Evolutionary conservation across 2,329 filamentous ascomycete species (phyloP).

Genomic region (Ciborinia camelliae): DNA sequence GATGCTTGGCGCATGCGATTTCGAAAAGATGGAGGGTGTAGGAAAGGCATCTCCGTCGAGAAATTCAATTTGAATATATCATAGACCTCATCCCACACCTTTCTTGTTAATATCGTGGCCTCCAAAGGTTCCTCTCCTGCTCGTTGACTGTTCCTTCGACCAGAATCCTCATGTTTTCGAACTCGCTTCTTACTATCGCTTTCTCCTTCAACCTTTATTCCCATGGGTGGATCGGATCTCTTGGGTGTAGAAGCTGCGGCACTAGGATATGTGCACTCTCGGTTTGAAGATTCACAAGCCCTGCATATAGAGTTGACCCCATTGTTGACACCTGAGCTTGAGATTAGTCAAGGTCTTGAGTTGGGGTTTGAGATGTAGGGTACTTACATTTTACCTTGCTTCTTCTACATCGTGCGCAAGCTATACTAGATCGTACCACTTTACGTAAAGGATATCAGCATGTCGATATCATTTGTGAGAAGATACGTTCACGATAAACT

Average conservation of each 20-base stretch:
- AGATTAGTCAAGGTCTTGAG: background rate
- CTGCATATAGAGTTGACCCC: slow-evolving; percentile 70
- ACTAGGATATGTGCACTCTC: slow-evolving; percentile 69
- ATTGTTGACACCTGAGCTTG: slow-evolving; percentile 50
- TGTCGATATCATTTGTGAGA: background rate
- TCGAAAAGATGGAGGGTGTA: slow-evolving; percentile 63
- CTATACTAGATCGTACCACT: slow-evolving; percentile 74
- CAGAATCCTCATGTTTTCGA: slow-evolving; percentile 40
- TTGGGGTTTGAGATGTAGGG: too few relatives aligned
- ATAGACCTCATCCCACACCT: slow-evolving; percentile 67
- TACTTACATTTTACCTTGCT: slow-evolving; percentile 81
- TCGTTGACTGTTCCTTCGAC: slow-evolving; percentile 37
- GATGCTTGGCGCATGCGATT: slow-evolving; percentile 47
- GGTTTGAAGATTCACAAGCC: slow-evolving; percentile 67
- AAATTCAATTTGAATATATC: slow-evolving; percentile 69
- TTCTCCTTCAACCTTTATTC: slow-evolving; percentile 33
- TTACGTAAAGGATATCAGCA: slow-evolving; percentile 30
- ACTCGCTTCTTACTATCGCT: slow-evolving; percentile 48
- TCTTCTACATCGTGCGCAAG: slow-evolving; percentile 70
- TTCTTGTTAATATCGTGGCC: slow-evolving; percentile 57
- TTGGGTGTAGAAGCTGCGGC: slow-evolving; percentile 37
- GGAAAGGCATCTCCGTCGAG: slow-evolving; percentile 67
- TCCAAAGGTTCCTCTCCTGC: slow-evolving; percentile 59
- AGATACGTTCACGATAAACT: background rate
- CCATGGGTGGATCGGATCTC: slow-evolving; percentile 32